phyloP scores from a whole-genome alignment of 148 eudicot species.

The Chenopodium album region DNA sequence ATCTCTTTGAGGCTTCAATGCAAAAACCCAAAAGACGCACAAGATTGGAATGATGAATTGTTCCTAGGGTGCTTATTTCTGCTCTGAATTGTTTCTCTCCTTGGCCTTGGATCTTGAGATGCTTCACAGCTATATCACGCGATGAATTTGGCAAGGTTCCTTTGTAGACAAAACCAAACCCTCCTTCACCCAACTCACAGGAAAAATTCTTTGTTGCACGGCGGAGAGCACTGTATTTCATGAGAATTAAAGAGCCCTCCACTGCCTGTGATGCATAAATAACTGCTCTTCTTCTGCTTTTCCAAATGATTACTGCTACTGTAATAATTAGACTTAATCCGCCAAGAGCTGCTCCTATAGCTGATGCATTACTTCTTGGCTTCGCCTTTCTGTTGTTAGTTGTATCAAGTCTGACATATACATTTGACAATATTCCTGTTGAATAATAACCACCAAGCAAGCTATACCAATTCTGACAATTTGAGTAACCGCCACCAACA shows the following conservation, averaged over 20 bases:
- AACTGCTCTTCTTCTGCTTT: constrained; percentile 4
- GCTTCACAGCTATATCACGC: constrained; percentile 49
- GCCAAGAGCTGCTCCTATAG: neutral
- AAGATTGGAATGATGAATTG: constrained; percentile 60
- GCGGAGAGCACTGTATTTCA: constrained; percentile 44
- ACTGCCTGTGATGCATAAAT: constrained; percentile 13
- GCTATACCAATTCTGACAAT: constrained; percentile 33
- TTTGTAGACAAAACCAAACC: constrained; percentile 59
- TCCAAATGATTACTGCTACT: neutral
- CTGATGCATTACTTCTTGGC: constrained; percentile 27
- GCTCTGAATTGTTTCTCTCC: constrained; percentile 66
- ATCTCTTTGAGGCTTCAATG: constrained; percentile 34
- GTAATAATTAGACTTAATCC: constrained; percentile 6
- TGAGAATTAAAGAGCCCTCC: constrained; percentile 44
- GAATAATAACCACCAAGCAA: constrained; percentile 24
- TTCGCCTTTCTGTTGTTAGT: neutral
- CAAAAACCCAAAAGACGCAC: constrained; percentile 31
- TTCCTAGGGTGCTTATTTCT: constrained; percentile 62
- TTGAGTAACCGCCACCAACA: neutral
- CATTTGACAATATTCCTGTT: constrained; percentile 23
- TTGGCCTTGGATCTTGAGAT: constrained; percentile 42
- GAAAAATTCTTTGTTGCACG: constrained; percentile 54
- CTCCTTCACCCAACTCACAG: constrained; percentile 60
- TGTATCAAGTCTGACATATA: constrained; percentile 33
- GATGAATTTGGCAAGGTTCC: constrained; percentile 50